Base-by-base conservation (phyloP, 352 stramenopile genomes). In the Globisporangium spinosum region DNA sequence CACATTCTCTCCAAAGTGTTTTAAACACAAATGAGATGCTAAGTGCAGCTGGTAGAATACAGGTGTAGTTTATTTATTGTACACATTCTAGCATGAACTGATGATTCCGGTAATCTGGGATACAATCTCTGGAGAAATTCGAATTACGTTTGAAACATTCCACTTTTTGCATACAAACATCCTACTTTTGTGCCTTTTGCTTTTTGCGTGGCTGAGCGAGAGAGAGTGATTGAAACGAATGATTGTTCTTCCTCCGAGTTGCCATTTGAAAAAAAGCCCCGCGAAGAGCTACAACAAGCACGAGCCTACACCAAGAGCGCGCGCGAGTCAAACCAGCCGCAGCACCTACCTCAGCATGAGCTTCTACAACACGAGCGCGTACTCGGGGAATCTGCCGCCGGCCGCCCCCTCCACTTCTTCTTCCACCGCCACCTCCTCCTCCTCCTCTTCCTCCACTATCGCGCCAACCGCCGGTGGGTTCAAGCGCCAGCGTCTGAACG, bases 401-500 rank as follows among this genome's bases (percentile, higher is more conserved):
- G 20, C 60, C 9, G 29, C 45, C 29, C 27, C 60, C 9, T 47
- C 60, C 43, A 32, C 59, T 20, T 55, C 58, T 22, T 32, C 51
- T 12, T 17, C 53, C 9, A 29, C 55, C 5, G 13, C 27, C 12
- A 27, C 58, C 6, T n/a, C 53, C 25, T 8, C 53, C 17, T 29
- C 55, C 29, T 10, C 51, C 17, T 47, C 56, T n/a, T 20, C 51
- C 5, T 15, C 40, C 23, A 35, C 53, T 7, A 23, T 34, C 20
- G 40, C 35, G 7, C 32, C 34, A 7, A 61, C 35, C 38, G 29
- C 7, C 71, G 62, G 54, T 45, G 67, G 66, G 15, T 82, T 70
- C 69, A 89, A 91, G 72, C 80, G 79, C 20, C 81, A 89, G 77
- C 83, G 81, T 40, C 64, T 82, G 17, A 78, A 70, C 29, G 80